Evolutionary conservation across 768 basidiomycete species (phyloP).

Genomic region (Asterophora lycoperdoides): DNA sequence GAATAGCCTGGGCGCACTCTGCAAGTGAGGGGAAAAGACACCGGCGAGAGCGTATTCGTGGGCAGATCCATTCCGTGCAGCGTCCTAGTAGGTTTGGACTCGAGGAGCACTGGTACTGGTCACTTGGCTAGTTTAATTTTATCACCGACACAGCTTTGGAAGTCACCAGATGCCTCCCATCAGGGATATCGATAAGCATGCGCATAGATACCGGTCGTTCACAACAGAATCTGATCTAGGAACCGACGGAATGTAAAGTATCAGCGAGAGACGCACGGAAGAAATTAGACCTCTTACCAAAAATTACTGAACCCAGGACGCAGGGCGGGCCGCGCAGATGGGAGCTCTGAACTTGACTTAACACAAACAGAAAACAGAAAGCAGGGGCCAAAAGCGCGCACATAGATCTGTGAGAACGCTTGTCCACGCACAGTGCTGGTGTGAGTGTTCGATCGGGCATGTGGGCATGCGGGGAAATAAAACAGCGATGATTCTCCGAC

Average conservation of each 20-base stretch:
- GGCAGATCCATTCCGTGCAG: too few relatives aligned
- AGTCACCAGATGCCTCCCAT: neutral
- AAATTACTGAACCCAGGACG: too few relatives aligned
- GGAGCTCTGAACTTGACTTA: too few relatives aligned
- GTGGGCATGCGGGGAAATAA: slow-evolving; percentile 4
- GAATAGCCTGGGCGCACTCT: too few relatives aligned
- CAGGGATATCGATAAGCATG: neutral
- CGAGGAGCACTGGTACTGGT: neutral
- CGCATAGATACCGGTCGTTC: neutral
- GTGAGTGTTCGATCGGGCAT: neutral
- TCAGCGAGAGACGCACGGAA: neutral
- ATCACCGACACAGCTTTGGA: neutral
- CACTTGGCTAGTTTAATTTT: neutral
- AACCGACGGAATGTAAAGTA: neutral
- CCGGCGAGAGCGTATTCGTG: too few relatives aligned
- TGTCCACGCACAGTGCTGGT: neutral
- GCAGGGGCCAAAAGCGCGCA: neutral
- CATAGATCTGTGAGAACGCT: neutral
- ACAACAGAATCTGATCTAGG: neutral
- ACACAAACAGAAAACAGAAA: neutral
- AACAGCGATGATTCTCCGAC: neutral
- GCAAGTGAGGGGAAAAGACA: too few relatives aligned
- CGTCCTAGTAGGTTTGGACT: too few relatives aligned
- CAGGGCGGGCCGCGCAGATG: neutral
- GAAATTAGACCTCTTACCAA: too few relatives aligned